Base-by-base conservation (phyloP, 371 early-diverging fungal genomes). In the Rozella allomycis region DNA sequence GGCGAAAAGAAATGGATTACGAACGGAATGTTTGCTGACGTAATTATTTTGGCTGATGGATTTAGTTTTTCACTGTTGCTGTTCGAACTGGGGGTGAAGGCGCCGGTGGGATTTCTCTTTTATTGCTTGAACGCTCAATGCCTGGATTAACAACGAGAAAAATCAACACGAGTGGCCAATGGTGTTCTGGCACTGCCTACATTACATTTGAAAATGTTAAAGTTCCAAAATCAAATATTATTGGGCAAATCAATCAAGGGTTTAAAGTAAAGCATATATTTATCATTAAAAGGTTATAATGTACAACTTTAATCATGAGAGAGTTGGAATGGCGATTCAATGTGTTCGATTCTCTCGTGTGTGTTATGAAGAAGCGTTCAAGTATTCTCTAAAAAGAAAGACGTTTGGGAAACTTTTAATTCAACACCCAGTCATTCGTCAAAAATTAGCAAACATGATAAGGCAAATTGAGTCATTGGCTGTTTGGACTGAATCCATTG, bases 281-380 rank as follows among this genome's bases (percentile, higher is more conserved):
- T n/a, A n/a, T n/a, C n/a, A n/a, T n/a, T n/a, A n/a, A n/a, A n/a
- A n/a, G n/a, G n/a, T 56, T 26, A 35, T 36, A 36, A 25, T 36
- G 37, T 11, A 0, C 35, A 19, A 40, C 20, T 31, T 20, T 20
- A 20, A 12, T 13, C 29, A 33, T 11, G 45, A 38, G 17, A 34
- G 61, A n/a, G 49, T 62, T 63, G 76, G 77, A 23, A 75, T 78
- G 35, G 62, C 70, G 20, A 72, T 72, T 46, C 81, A 85, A 49
- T 74, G 79, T n/a, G 79, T 54, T 23, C 70, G 86, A 13, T 67
- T 81, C 37, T 67, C 82, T 13, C 73, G 86, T 42, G 78, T 81
- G 8, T 81, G 82, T 39, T 64, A 71, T 45, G 81, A 82, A 43
- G 86, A 85, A 34, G 55, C 73, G 8, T 46, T 82, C 44, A 76